Conservation (phyloP, 345 rosid species). For the Brassica cretica region DNA sequence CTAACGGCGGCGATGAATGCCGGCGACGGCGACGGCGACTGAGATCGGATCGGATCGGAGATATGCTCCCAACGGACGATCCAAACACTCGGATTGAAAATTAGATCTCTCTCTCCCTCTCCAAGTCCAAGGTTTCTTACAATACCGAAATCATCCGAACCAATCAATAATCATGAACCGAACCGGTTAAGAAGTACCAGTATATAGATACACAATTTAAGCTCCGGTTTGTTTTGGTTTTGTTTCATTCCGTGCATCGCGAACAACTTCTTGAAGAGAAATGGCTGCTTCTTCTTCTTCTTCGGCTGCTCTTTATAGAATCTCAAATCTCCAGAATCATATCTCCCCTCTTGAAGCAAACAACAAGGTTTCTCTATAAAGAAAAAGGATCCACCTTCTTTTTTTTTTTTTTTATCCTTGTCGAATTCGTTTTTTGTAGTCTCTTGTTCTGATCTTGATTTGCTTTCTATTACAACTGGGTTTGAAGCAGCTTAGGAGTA, state of each 20-base stretch:
- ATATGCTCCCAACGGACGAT: constrained; percentile 18
- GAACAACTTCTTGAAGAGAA: neutral
- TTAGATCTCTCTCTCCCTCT: constrained; percentile 6
- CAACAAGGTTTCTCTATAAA: constrained; percentile 37
- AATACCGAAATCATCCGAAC: constrained; percentile 19
- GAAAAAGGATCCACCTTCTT: neutral
- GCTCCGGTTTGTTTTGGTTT: constrained; percentile 5
- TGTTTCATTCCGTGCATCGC: neutral
- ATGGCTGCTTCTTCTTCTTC: constrained; percentile 46
- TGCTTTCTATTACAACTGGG: neutral
- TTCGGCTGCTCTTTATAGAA: constrained; percentile 46
- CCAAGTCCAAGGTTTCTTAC: neutral
- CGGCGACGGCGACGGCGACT: constrained; percentile 24
- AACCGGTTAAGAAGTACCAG: constrained; percentile 1
- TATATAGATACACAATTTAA: neutral
- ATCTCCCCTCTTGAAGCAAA: constrained; percentile 47
- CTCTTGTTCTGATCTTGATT: neutral
- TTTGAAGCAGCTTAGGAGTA: constrained; percentile 35
- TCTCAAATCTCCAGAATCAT: constrained; percentile 54
- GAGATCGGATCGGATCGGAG: constrained; percentile 17
- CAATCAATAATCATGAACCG: neutral
- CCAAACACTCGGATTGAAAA: constrained; percentile 1
- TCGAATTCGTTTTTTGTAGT: neutral
- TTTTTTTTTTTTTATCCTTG: neutral
- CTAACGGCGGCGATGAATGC: constrained; percentile 24